Evolutionary conservation across 2,329 filamentous ascomycete species (phyloP).

Genomic region (Penicillium sclerotiorum): DNA sequence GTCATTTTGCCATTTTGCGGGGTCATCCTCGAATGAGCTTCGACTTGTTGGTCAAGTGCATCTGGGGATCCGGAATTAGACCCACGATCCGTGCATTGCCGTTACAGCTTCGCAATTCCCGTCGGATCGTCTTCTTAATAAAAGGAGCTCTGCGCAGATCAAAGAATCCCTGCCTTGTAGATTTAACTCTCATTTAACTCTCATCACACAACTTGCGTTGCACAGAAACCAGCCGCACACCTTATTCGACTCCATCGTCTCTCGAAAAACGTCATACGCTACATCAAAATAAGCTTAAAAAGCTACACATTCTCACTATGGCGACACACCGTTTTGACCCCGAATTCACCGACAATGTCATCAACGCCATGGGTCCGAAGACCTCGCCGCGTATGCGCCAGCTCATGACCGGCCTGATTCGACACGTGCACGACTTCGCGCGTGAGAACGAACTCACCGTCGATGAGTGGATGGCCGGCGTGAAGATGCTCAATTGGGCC

Average conservation of each 20-base stretch:
- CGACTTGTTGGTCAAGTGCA: constrained; percentile 18
- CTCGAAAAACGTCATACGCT: not conserved
- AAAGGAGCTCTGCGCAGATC: too few relatives aligned
- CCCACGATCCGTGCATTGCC: not conserved
- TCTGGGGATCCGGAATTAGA: constrained; percentile 6
- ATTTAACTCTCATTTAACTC: too few relatives aligned
- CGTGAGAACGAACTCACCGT: constrained; percentile 61
- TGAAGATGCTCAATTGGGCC: constrained; percentile 62
- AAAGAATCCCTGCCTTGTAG: too few relatives aligned
- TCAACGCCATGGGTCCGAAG: constrained; percentile 73
- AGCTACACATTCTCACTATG: constrained; percentile 16
- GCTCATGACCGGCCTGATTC: constrained; percentile 58
- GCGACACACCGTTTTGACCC: constrained; percentile 46
- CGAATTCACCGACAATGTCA: constrained; percentile 67
- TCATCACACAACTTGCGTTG: too few relatives aligned
- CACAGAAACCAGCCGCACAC: not conserved
- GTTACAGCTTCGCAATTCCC: constrained; percentile 7
- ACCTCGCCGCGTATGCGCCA: constrained; percentile 67
- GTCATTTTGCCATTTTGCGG: constrained; percentile 22
- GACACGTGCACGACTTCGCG: constrained; percentile 62
- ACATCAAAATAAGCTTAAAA: not conserved
- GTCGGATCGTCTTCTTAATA: constrained; percentile 21
- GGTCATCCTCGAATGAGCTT: constrained; percentile 25
- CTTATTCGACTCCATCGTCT: not conserved
- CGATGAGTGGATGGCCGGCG: constrained; percentile 61